Percentiles rank a stretch among this genome's conserved stretches.
phyloP scores from a whole-genome alignment of 129 eudicot genomes.

The Pseudognaphalium luteoalbum region DNA sequence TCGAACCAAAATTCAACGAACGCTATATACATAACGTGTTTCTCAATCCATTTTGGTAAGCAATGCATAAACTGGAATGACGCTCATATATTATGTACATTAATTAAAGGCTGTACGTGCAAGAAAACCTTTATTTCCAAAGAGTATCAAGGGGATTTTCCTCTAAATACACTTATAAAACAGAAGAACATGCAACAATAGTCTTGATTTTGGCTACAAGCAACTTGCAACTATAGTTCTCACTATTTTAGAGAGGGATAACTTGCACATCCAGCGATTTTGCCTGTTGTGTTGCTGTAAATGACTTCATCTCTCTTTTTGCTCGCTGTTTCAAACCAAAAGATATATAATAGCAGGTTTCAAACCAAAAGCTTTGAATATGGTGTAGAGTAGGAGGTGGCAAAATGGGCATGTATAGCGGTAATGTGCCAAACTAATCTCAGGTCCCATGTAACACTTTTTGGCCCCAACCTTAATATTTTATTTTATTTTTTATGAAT shows the following conservation, averaged over 20 bases:
- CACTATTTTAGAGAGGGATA: slow-evolving; percentile 30
- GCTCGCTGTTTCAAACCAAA: slow-evolving; percentile 35
- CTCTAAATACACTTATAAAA: neutral
- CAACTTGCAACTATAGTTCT: neutral
- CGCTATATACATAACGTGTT: neutral
- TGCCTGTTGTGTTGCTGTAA: slow-evolving; percentile 31
- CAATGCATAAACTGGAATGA: neutral
- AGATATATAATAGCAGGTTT: neutral
- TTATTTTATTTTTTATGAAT: neutral
- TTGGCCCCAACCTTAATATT: neutral
- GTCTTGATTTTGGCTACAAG: slow-evolving; percentile 20
- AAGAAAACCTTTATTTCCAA: slow-evolving; percentile 12
- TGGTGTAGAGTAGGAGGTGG: neutral
- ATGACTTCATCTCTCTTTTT: slow-evolving; percentile 42
- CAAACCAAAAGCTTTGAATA: slow-evolving; percentile 4
- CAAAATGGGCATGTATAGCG: neutral
- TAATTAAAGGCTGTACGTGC: neutral
- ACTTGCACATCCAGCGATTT: slow-evolving; percentile 44
- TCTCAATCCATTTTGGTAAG: slow-evolving; percentile 1
- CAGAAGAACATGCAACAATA: neutral
- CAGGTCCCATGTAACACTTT: neutral
- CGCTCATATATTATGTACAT: slow-evolving; percentile 28
- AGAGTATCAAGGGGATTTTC: slow-evolving; percentile 10
- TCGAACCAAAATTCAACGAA: neutral
- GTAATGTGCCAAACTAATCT: neutral